Conservation (phyloP, 78 protist species). For the Dictyostelium discoideum region DNA sequence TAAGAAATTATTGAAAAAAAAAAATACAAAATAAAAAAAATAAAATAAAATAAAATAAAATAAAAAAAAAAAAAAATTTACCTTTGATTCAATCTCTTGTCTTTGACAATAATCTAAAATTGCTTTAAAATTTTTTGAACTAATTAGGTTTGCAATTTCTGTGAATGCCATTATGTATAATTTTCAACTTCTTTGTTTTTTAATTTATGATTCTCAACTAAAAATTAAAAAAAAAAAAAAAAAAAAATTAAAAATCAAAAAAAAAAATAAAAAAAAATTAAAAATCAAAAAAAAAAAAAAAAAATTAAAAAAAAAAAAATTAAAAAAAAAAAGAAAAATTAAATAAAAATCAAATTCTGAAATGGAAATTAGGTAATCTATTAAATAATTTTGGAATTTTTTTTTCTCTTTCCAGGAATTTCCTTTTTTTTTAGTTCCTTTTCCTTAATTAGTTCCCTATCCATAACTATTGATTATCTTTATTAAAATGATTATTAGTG, state of each 20-base stretch:
- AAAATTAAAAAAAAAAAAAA: background rate
- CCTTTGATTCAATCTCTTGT: background rate
- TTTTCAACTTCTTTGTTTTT: background rate
- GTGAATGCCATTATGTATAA: background rate
- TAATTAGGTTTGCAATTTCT: background rate
- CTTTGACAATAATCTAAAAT: conserved; percentile 6
- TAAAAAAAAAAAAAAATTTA: too few species aligned
- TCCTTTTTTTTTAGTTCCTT: too few species aligned
- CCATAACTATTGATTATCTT: background rate
- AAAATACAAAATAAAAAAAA: too few species aligned
- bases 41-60: too few species aligned
- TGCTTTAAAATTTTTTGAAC: background rate
- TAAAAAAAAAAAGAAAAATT: background rate
- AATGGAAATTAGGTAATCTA: too few species aligned
- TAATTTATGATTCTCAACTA: background rate
- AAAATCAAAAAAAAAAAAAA: background rate
- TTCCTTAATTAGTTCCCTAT: too few species aligned
- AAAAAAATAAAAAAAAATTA: background rate
- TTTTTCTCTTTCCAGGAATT: background rate
- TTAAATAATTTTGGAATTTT: too few species aligned
- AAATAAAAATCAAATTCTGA: background rate
- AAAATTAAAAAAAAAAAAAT: background rate
- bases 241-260: background rate
- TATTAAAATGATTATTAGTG: background rate
- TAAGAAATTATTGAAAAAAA: background rate